Base-by-base conservation (phyloP, 768 basidiomycete species). In the Agrocybe chaxingu region DNA sequence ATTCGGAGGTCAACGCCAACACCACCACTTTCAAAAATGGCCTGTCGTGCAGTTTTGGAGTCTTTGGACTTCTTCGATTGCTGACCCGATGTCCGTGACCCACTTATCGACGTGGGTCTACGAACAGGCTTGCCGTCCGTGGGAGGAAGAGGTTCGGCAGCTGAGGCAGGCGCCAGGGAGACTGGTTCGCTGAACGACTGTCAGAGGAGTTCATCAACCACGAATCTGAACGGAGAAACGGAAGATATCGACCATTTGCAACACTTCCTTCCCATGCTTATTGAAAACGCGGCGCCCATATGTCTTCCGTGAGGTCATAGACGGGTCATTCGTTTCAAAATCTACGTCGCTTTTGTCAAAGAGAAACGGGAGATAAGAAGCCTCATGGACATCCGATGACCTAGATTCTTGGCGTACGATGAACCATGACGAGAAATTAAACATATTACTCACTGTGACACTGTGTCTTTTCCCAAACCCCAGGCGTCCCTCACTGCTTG, bases 301-400 rank as follows among this genome's bases (percentile, higher is more conserved):
- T n/a, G 46, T 24, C 33, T 42, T 52, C 18, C 16, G 16, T 16
- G 16, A 16, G 16, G 16, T 16, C 16, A 16, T n/a, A 45, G 10
- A 35, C n/a, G n/a, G n/a, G n/a, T n/a, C n/a, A n/a, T n/a, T n/a
- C n/a, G n/a, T n/a, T n/a, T n/a, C n/a, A 4, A n/a, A n/a, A n/a
- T n/a, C n/a, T n/a, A n/a, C n/a, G n/a, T 3, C 33, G 16, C 45
- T 67, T 16, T 53, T 45, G 10, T 37, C 45, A 57, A 83, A 84
- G 12, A 86, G 65, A 63, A 87, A 87, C 3, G 85, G 85, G 24
- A 86, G 63, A n/a, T n/a, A 86, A 1, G 85, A 87, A 11, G 74
- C 58, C 63, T 87, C 85, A 58, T 85, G 75, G 37, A 74, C 66
- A 45, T 80, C 69, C 35, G 50, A 52, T 41, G 63, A 60, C 13